Evolutionary conservation across 1,284 basidiomycete genomes (phyloP).

Genomic region (Sporisorium exsertum): DNA sequence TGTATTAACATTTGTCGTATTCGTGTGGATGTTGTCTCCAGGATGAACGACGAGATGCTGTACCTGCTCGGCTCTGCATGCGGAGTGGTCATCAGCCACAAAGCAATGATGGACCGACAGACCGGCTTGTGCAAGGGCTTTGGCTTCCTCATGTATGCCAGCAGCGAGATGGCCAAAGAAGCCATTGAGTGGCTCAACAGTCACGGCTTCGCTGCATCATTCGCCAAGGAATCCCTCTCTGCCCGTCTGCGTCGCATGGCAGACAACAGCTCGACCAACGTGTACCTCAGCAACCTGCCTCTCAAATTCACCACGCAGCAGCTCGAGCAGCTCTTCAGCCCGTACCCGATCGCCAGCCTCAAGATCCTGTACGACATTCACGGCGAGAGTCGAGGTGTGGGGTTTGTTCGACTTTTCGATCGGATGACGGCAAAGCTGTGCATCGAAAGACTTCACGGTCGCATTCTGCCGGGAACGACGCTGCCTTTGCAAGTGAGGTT

Average conservation of each 20-base stretch:
- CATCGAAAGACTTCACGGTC: slow-evolving; percentile 57
- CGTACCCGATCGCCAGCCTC: slow-evolving; percentile 55
- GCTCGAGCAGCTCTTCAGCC: slow-evolving; percentile 62
- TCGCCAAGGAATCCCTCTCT: slow-evolving; percentile 61
- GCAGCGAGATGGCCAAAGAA: slow-evolving; percentile 45
- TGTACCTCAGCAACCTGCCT: slow-evolving; percentile 61
- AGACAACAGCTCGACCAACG: slow-evolving; percentile 54
- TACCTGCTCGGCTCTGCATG: slow-evolving; percentile 53
- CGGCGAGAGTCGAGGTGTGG: slow-evolving; percentile 58
- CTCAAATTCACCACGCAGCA: slow-evolving; percentile 44
- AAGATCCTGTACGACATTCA: slow-evolving; percentile 59
- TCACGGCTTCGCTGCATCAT: slow-evolving; percentile 52
- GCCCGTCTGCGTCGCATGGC: slow-evolving; percentile 56
- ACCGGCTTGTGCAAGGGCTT: slow-evolving; percentile 63
- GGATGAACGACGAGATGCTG: slow-evolving; percentile 56
- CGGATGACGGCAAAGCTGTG: slow-evolving; percentile 55
- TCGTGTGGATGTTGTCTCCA: slow-evolving; percentile 1
- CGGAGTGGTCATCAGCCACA: slow-evolving; percentile 63
- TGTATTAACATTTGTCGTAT: neutral
- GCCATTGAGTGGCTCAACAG: slow-evolving; percentile 54
- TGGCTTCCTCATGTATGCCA: slow-evolving; percentile 61
- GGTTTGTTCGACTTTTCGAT: slow-evolving; percentile 56
- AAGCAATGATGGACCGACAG: slow-evolving; percentile 62
- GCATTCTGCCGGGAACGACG: slow-evolving; percentile 45
- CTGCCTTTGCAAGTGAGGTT: slow-evolving; percentile 59